Percentiles rank a stretch among this genome's conserved stretches.
Evolutionary conservation across 2,329 filamentous ascomycete genomes (phyloP).

Genomic region (Nemania sp.): DNA sequence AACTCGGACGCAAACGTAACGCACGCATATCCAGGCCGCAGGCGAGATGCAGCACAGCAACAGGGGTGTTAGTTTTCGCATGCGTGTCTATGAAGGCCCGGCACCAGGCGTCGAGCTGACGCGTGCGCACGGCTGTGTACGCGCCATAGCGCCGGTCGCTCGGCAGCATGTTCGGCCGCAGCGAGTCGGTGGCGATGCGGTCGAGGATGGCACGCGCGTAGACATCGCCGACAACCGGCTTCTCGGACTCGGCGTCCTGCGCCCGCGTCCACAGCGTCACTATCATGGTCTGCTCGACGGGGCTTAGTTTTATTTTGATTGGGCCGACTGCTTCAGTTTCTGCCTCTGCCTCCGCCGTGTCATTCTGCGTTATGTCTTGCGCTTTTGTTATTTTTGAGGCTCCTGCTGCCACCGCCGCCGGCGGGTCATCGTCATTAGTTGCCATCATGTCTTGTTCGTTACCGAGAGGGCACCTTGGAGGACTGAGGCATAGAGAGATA

Average conservation of each 20-base stretch:
- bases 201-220: conserved; percentile 28
- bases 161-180: conserved; percentile 24
- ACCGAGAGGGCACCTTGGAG: no score
- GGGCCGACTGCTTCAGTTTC: neutral
- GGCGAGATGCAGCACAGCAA: conserved; percentile 32
- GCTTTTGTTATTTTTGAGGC: no score
- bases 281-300: conserved; percentile 30
- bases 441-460: no score
- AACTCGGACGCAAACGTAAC: conserved; percentile 19
- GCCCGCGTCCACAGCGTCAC: conserved; percentile 24
- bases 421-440: no score
- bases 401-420: no score
- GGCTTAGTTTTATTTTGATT: conserved; percentile 25
- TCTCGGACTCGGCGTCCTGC: conserved; percentile 22
- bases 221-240: conserved; percentile 26
- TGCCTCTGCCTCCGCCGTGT: no score
- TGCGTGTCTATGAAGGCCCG: conserved; percentile 28
- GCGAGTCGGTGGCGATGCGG: conserved; percentile 24
- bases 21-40: conserved; percentile 33
- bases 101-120: conserved; percentile 31
- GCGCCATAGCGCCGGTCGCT: conserved; percentile 24
- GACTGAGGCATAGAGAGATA: no score
- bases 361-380: no score
- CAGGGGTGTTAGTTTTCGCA: conserved; percentile 22
- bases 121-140: conserved; percentile 26